phyloP scores from a whole-genome alignment of 106 monocot genomes.

The Iris macrosiphon region DNA sequence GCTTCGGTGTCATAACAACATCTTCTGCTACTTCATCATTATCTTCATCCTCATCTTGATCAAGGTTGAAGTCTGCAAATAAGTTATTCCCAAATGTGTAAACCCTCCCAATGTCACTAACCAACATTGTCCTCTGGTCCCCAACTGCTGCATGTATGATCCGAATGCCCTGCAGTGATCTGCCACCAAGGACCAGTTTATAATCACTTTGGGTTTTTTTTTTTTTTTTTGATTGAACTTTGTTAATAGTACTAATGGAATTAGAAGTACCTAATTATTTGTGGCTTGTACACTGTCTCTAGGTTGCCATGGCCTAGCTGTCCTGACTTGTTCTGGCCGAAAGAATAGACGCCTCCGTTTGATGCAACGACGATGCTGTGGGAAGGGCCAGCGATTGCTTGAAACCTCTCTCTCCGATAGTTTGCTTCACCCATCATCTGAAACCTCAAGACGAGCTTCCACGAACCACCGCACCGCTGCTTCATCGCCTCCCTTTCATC shows the following conservation, averaged over 20 bases:
- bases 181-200: conserved; percentile 14
- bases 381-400: conserved; percentile 45
- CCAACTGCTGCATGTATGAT: conserved; percentile 60
- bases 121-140: conserved; percentile 47
- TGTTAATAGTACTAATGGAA: conserved; percentile 4
- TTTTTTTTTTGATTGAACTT: no score
- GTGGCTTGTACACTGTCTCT: conserved; percentile 40
- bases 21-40: conserved; percentile 25
- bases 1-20: conserved; percentile 25
- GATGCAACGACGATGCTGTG: conserved; percentile 54
- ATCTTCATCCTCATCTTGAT: conserved; percentile 13
- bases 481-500: conserved; percentile 24
- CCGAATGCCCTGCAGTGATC: conserved; percentile 48
- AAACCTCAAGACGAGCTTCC: conserved; percentile 55
- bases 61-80: conserved; percentile 11
- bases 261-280: conserved; percentile 37
- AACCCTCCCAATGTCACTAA: conserved; percentile 46
- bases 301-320: conserved; percentile 59
- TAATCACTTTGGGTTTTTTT: conserved; percentile 4
- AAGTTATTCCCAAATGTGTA: conserved; percentile 49
- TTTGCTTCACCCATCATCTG: conserved; percentile 45
- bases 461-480: conserved; percentile 48
- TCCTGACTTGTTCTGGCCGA: conserved; percentile 51
- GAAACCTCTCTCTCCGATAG: conserved; percentile 40
- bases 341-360: conserved; percentile 41